These are phyloP conservation scores for Podospora bellae-mahoneyi DNA, from an alignment of 495 filamentous ascomycete genomes.

Conservation along the genomic window DNA sequence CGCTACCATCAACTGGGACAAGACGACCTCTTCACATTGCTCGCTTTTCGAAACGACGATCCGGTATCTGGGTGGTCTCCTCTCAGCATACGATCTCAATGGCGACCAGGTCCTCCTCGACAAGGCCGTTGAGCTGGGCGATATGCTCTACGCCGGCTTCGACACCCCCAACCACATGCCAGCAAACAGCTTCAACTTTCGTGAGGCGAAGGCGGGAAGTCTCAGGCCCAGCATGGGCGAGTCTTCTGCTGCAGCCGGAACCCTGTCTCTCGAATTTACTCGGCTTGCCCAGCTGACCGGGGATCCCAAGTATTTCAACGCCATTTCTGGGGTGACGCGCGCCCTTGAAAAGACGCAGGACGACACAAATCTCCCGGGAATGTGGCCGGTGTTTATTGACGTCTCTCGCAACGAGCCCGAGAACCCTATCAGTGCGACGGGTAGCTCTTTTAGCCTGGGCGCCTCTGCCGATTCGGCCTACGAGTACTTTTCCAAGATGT, in stretches of 20 bases:
- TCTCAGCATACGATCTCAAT: slow-evolving; percentile 75
- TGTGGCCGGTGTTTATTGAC: slow-evolving; percentile 79
- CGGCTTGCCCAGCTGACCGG: slow-evolving; percentile 79
- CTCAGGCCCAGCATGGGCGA: slow-evolving; percentile 32
- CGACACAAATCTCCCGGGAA: slow-evolving; percentile 66
- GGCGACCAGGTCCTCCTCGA: slow-evolving; percentile 58
- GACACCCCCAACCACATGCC: slow-evolving; percentile 92
- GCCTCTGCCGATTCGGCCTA: slow-evolving; percentile 76
- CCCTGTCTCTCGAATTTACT: slow-evolving; percentile 81
- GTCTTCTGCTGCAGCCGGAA: slow-evolving; percentile 65
- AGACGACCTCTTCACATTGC: slow-evolving; percentile 48
- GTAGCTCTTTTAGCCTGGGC: slow-evolving; percentile 61
- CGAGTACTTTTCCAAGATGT: slow-evolving; percentile 82
- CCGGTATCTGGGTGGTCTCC: slow-evolving; percentile 71
- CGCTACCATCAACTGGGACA: slow-evolving; percentile 76
- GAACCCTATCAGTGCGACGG: slow-evolving; percentile 29
- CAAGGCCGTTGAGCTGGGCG: slow-evolving; percentile 79
- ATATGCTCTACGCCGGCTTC: slow-evolving; percentile 77
- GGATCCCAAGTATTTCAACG: slow-evolving; percentile 77
- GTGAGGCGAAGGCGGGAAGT: slow-evolving; percentile 59
- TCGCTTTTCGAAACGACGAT: slow-evolving; percentile 80
- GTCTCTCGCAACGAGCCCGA: slow-evolving; percentile 12
- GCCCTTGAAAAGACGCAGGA: slow-evolving; percentile 67
- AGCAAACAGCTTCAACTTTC: slow-evolving; percentile 60
- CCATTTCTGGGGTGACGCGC: slow-evolving; percentile 72